Evolutionary conservation across 208 protist genomes (phyloP), one percentile per base, ranked within the genome.

Genomic region (Wallacemonas rigidus): DNA sequence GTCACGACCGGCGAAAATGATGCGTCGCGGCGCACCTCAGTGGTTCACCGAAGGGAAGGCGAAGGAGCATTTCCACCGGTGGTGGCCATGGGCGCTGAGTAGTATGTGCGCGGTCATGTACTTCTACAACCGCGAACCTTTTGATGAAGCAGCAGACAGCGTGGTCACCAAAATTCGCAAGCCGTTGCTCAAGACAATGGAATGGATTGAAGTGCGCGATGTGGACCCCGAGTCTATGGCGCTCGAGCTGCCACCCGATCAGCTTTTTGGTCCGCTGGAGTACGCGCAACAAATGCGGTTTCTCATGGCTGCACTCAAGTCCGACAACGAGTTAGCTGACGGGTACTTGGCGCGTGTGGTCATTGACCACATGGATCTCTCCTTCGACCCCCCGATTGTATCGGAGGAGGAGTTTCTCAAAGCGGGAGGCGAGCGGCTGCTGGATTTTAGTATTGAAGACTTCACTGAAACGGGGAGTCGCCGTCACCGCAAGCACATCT

Each of bases 191-290:
- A 79, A 83, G 72, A 92, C 85, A 41, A 94, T 93, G 86, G 88
- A 94, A 81, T 95, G 90, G 90, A 87, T 97, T 72, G 92, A 97
- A 77, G 53, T 93, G 62, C 88, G 92, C 72, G 92, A 97, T 69
- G 90, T 95, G 60, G 89, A 95, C 67, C 92, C 89, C 3, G 90
- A 97, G 81, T 85, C 90, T 68, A 91, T 93, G 88, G 82, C 90
- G 55, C 78, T 97, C 2, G 90, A 97, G 80, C 87, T 97, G 51
- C 92, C 92, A 3, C 90, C 92, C 0, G 92, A 97, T 72, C 85
- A 90, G 85, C 56, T 97, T 12, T 97, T 97, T 73, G 92, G 92
- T 40, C 92, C 92, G 0, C 76, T 97, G 2, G 87, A 91, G 76
- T 94, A 95, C 47, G 43, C 86, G 1, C 82, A 95, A 77, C 92